Conservation (phyloP, 345 rosid genomes). For the Acer negundo region DNA sequence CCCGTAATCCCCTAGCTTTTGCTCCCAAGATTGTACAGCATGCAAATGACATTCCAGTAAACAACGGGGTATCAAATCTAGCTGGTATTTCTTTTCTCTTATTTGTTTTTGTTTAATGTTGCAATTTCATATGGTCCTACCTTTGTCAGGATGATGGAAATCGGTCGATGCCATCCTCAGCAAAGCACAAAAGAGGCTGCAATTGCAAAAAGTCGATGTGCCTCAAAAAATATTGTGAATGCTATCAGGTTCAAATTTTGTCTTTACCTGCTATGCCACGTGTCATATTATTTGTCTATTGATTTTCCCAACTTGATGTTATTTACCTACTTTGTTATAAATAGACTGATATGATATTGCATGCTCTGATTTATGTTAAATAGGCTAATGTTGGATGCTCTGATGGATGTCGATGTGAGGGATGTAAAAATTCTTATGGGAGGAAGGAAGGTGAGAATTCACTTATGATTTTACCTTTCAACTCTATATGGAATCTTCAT, state of each 20-base stretch:
- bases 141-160: conserved; percentile 44
- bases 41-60: conserved; percentile 22
- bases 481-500: neutral
- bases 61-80: conserved; percentile 27
- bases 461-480: conserved; percentile 6
- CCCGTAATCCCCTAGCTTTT: conserved; percentile 68
- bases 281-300: conserved; percentile 1
- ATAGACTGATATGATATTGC: conserved; percentile 43
- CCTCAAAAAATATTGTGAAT: conserved; percentile 70
- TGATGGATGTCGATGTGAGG: conserved; percentile 64
- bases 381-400: conserved; percentile 68
- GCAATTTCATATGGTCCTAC: conserved; percentile 13
- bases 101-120: neutral
- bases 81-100: neutral
- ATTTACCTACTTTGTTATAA: conserved; percentile 11
- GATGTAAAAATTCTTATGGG: conserved; percentile 61
- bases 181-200: conserved; percentile 68
- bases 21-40: conserved; percentile 55
- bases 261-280: neutral
- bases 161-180: conserved; percentile 38
- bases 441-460: conserved; percentile 50
- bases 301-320: conserved; percentile 14
- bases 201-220: conserved; percentile 74
- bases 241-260: conserved; percentile 52
- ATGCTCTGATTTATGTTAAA: conserved; percentile 28